phyloP scores from a whole-genome alignment of 2,329 filamentous ascomycete species.

The Lasiodiplodia sp. region DNA sequence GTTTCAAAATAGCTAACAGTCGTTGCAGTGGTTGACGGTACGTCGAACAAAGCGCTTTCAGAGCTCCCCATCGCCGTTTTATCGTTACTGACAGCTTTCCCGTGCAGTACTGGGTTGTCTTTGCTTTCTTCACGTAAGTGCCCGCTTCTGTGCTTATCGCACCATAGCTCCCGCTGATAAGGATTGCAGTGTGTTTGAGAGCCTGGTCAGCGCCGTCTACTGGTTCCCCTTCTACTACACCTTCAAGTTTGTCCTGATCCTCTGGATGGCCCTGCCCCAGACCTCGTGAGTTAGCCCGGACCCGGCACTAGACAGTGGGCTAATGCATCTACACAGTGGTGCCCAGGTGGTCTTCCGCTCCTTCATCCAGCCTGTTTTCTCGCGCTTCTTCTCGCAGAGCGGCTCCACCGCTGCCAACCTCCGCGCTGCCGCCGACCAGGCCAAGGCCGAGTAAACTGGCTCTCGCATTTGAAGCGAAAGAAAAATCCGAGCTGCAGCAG shows the following conservation, averaged over 20 bases:
- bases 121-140: slow-evolving; percentile 76
- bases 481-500: neutral
- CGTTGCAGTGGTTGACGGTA: slow-evolving; percentile 68
- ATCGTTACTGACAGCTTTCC: slow-evolving; percentile 13
- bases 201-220: slow-evolving; percentile 83
- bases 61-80: neutral
- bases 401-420: slow-evolving; percentile 85
- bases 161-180: slow-evolving; percentile 33
- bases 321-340: slow-evolving; percentile 66
- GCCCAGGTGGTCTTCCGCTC: slow-evolving; percentile 97
- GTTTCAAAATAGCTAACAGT: slow-evolving; percentile 45
- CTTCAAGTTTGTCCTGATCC: slow-evolving; percentile 97
- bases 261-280: slow-evolving; percentile 96
- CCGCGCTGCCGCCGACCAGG: slow-evolving; percentile 83
- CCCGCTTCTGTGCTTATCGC: slow-evolving; percentile 9
- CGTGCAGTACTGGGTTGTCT: slow-evolving; percentile 82
- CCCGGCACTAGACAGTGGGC: slow-evolving; percentile 27
- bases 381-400: slow-evolving; percentile 81
- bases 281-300: slow-evolving; percentile 74
- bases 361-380: slow-evolving; percentile 88
- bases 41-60: slow-evolving; percentile 33
- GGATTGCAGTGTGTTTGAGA: slow-evolving; percentile 72
- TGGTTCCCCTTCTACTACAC: slow-evolving; percentile 99
- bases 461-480: neutral
- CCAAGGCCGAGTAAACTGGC: slow-evolving; percentile 38